A percentile compares a stretch with the other conserved stretches of the same genome.
Evolutionary conservation across 2,329 filamentous ascomycete genomes (phyloP).

Genomic region (Nemania sp.): DNA sequence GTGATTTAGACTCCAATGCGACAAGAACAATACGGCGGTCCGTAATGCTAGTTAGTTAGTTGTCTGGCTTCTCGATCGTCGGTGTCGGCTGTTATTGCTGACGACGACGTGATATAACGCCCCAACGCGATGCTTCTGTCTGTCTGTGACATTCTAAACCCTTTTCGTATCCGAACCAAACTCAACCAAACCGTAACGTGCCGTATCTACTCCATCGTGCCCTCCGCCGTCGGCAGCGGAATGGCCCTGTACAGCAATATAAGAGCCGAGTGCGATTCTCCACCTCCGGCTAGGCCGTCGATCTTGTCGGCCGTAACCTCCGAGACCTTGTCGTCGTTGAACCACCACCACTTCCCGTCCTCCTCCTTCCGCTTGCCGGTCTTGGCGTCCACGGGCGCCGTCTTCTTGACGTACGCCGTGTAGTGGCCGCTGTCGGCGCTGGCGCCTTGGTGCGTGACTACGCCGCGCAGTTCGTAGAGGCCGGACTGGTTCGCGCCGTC

Average conservation of each 20-base stretch:
- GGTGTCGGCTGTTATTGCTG: too few species aligned
- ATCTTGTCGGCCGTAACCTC: slow-evolving; percentile 93
- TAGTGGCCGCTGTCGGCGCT: slow-evolving; percentile 98
- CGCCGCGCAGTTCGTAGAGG: slow-evolving; percentile 89
- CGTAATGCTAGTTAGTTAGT: too few species aligned
- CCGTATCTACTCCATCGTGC: slow-evolving; percentile 35
- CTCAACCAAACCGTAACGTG: neutral
- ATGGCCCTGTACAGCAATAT: slow-evolving; percentile 80
- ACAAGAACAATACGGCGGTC: too few species aligned
- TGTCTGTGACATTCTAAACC: too few species aligned
- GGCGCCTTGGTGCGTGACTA: slow-evolving; percentile 95
- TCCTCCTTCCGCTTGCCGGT: slow-evolving; percentile 79
- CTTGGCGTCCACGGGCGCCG: slow-evolving; percentile 69
- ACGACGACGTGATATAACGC: too few species aligned
- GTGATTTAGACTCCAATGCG: too few species aligned
- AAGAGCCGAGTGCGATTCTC: slow-evolving; percentile 81
- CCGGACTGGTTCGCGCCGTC: slow-evolving; percentile 89
- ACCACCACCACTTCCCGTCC: slow-evolving; percentile 99
- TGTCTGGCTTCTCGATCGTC: too few species aligned
- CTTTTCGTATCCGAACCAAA: neutral
- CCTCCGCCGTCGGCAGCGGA: slow-evolving; percentile 64
- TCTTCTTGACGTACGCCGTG: slow-evolving; percentile 96
- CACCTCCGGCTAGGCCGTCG: slow-evolving; percentile 84
- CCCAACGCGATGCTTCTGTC: too few species aligned
- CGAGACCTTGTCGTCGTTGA: slow-evolving; percentile 96